These are phyloP conservation scores for Hygrophorus pudorinus DNA, from an alignment of 768 basidiomycete genomes.

Conservation along the genomic window DNA sequence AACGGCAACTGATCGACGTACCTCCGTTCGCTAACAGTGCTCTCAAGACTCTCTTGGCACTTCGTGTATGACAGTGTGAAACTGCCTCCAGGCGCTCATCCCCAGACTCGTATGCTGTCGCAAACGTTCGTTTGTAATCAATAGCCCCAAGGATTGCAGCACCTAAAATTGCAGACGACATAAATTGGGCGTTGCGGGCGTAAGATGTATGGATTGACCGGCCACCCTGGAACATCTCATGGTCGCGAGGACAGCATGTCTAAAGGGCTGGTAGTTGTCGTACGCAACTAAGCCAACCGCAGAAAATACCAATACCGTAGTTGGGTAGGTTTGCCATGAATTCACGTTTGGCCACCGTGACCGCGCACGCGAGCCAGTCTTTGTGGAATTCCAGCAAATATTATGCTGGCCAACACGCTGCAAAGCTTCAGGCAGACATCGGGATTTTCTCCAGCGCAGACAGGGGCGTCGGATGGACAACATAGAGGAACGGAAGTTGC, in stretches of 20 bases:
- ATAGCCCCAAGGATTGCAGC: conserved; percentile 54
- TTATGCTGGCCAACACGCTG: not conserved
- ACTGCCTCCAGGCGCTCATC: conserved; percentile 43
- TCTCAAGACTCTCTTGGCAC: conserved; percentile 66
- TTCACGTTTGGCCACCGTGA: not conserved
- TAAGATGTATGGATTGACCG: conserved; percentile 26
- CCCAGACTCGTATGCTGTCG: conserved; percentile 38
- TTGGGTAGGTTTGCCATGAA: conserved; percentile 29
- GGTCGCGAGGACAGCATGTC: conserved; percentile 64
- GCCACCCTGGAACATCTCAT: conserved; percentile 77
- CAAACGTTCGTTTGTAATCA: conserved; percentile 66
- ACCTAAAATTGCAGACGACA: conserved; percentile 22
- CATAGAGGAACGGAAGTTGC: conserved; percentile 6
- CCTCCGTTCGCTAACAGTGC: conserved; percentile 89
- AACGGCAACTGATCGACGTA: conserved; percentile 16
- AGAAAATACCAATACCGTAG: conserved; percentile 25
- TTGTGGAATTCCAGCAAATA: not conserved
- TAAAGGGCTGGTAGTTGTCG: conserved; percentile 59
- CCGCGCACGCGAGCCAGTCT: not conserved
- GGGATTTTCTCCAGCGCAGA: conserved; percentile 10
- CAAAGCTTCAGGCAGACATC: conserved; percentile 5
- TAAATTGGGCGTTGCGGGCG: conserved; percentile 16
- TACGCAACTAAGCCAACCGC: conserved; percentile 41
- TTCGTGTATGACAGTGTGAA: conserved; percentile 76
- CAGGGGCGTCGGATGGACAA: conserved; percentile 12